These are phyloP conservation scores for Colletotrichum orbiculare DNA, from an alignment of 2,329 filamentous ascomycete species.

Conservation along the genomic window DNA sequence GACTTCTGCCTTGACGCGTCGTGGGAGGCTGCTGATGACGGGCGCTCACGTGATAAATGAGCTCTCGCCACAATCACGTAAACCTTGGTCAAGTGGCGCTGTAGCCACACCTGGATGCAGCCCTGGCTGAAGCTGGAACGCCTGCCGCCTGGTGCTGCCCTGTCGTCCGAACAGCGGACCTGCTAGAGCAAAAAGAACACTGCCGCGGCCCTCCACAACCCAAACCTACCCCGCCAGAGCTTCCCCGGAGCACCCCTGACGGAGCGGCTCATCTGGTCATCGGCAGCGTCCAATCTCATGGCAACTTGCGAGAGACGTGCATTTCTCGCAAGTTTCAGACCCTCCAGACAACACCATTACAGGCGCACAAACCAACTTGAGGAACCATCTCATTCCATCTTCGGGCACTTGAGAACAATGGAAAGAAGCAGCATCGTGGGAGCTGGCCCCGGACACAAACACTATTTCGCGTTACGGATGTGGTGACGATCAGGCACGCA, in stretches of 20 bases:
- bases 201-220: conserved; percentile 20
- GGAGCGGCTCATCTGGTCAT: conserved; percentile 16
- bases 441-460: neutral
- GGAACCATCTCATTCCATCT: conserved; percentile 18
- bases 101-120: too few relatives aligned
- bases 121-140: too few relatives aligned
- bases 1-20: conserved; percentile 26
- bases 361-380: conserved; percentile 7
- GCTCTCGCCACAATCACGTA: too few relatives aligned
- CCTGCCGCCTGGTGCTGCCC: conserved; percentile 8
- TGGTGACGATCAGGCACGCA: conserved; percentile 32
- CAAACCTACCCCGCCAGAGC: conserved; percentile 33
- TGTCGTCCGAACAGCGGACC: conserved; percentile 34
- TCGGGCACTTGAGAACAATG: conserved; percentile 7
- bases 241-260: conserved; percentile 17
- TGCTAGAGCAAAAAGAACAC: conserved; percentile 23
- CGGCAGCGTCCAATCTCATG: conserved; percentile 11
- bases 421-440: neutral
- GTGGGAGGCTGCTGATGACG: conserved; percentile 9
- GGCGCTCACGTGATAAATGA: too few relatives aligned
- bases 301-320: conserved; percentile 16
- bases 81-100: too few relatives aligned
- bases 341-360: neutral
- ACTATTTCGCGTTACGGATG: neutral
- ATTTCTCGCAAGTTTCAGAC: conserved; percentile 15